Evolutionary conservation across 1,284 basidiomycete genomes (phyloP).

Genomic region (Schizopora paradoxa): DNA sequence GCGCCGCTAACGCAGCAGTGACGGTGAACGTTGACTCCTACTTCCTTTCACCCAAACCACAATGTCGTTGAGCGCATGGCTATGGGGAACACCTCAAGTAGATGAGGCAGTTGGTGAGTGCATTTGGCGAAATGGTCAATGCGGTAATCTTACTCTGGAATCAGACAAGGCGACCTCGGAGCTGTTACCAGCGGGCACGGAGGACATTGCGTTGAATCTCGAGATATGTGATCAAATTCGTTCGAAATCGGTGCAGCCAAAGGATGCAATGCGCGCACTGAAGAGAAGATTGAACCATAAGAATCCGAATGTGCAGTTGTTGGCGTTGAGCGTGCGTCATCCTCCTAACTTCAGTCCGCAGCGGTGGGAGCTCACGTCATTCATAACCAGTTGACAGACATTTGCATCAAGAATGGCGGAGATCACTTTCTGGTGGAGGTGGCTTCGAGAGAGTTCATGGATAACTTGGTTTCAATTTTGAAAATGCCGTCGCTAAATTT

Average conservation of each 20-base stretch:
- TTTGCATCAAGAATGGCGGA: slow-evolving; percentile 97
- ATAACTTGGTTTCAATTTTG: slow-evolving; percentile 83
- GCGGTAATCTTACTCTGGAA: slow-evolving; percentile 7
- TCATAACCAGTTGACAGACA: slow-evolving; percentile 72
- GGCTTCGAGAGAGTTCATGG: slow-evolving; percentile 88
- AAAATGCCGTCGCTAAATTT: slow-evolving; percentile 68
- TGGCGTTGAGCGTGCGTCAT: slow-evolving; percentile 73
- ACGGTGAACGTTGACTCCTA: too few species aligned
- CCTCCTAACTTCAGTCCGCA: slow-evolving; percentile 8
- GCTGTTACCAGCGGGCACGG: slow-evolving; percentile 71
- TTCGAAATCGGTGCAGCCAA: slow-evolving; percentile 82
- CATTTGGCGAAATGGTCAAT: neutral
- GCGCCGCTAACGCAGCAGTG: too few species aligned
- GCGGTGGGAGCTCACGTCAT: slow-evolving; percentile 15
- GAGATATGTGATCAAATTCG: slow-evolving; percentile 97
- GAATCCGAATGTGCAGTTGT: slow-evolving; percentile 94
- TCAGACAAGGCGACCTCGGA: slow-evolving; percentile 90
- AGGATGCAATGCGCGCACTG: slow-evolving; percentile 85
- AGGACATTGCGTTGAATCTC: slow-evolving; percentile 91
- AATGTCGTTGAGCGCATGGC: slow-evolving; percentile 51
- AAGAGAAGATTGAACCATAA: slow-evolving; percentile 86
- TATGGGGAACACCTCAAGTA: slow-evolving; percentile 73
- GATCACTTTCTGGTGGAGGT: slow-evolving; percentile 85
- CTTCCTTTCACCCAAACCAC: too few species aligned
- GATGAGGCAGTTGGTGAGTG: slow-evolving; percentile 70